Conservation (phyloP, 1,284 basidiomycete species). For the Coniferiporia weirii region DNA sequence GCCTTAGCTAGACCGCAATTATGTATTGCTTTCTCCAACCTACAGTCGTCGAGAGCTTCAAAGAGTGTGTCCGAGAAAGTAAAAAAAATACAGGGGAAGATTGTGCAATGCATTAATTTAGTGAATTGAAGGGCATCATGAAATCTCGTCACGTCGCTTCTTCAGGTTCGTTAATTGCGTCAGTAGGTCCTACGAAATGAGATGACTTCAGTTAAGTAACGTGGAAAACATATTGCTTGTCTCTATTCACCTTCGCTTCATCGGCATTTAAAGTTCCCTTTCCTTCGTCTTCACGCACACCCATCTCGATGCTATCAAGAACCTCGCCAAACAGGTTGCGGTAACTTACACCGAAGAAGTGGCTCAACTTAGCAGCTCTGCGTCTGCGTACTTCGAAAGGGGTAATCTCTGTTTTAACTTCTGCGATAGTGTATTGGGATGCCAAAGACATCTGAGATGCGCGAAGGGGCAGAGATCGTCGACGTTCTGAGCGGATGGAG, state of each 20-base stretch:
- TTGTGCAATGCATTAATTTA: neutral
- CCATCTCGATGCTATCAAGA: slow-evolving; percentile 71
- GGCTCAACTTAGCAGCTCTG: slow-evolving; percentile 71
- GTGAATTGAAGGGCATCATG: slow-evolving; percentile 5
- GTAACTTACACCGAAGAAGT: slow-evolving; percentile 81
- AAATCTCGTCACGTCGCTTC: slow-evolving; percentile 15
- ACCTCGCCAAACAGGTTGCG: slow-evolving; percentile 69
- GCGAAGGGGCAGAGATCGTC: slow-evolving; percentile 62
- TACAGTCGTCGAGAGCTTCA: neutral
- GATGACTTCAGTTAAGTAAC: slow-evolving; percentile 1
- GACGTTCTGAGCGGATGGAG: slow-evolving; percentile 44
- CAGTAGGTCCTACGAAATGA: slow-evolving; percentile 2
- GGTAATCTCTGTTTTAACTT: slow-evolving; percentile 40
- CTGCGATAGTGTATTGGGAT: slow-evolving; percentile 40
- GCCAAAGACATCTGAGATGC: slow-evolving; percentile 56
- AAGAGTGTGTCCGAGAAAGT: neutral
- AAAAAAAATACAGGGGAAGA: neutral
- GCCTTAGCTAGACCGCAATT: neutral
- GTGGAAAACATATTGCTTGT: neutral
- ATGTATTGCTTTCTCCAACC: neutral
- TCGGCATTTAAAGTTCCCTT: slow-evolving; percentile 57
- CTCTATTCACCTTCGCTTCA: slow-evolving; percentile 56
- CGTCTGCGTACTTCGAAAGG: slow-evolving; percentile 65
- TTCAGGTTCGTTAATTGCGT: slow-evolving; percentile 16
- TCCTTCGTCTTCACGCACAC: slow-evolving; percentile 60